Evolutionary conservation across 2,329 filamentous ascomycete species (phyloP).

Genomic region (Pseudocercospora pini-densiflorae): DNA sequence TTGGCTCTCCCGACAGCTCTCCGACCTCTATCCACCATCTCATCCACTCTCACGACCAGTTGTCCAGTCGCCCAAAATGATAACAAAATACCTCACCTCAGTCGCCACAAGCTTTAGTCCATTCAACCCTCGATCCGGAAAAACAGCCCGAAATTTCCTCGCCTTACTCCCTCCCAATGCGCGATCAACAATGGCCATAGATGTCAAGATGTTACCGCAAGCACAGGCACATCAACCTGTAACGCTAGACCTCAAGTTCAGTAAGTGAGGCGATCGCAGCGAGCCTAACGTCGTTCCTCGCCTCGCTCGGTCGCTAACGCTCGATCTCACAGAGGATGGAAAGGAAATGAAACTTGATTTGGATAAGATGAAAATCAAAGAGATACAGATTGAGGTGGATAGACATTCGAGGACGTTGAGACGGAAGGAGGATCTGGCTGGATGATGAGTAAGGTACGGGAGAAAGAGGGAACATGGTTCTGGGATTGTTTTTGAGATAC

Average conservation of each 20-base stretch:
- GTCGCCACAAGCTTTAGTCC: conserved; percentile 90
- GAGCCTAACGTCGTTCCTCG: no score
- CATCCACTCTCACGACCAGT: not conserved
- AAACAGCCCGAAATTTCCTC: conserved; percentile 86
- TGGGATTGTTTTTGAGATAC: not conserved
- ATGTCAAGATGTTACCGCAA: conserved; percentile 73
- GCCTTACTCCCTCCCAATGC: conserved; percentile 81
- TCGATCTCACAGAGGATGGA: conserved; percentile 72
- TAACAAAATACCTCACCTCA: conserved; percentile 84
- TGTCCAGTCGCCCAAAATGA: conserved; percentile 59
- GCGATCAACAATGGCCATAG: conserved; percentile 74
- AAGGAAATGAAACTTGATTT: conserved; percentile 85
- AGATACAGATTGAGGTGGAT: conserved; percentile 86
- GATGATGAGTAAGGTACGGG: no score
- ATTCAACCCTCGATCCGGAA: conserved; percentile 73
- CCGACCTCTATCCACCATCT: not conserved
- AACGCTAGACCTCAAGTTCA: conserved; percentile 80
- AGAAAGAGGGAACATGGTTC: not conserved
- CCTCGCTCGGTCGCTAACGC: not conserved
- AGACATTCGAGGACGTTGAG: conserved; percentile 82
- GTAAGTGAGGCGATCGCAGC: conserved; percentile 53
- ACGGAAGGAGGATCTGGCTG: conserved; percentile 78
- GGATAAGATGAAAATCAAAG: conserved; percentile 80
- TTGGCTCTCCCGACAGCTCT: conserved; percentile 2
- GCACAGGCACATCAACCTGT: conserved; percentile 69